These are phyloP conservation scores for Colletotrichum godetiae DNA, from an alignment of 2,329 filamentous ascomycete species.

Conservation along the genomic window DNA sequence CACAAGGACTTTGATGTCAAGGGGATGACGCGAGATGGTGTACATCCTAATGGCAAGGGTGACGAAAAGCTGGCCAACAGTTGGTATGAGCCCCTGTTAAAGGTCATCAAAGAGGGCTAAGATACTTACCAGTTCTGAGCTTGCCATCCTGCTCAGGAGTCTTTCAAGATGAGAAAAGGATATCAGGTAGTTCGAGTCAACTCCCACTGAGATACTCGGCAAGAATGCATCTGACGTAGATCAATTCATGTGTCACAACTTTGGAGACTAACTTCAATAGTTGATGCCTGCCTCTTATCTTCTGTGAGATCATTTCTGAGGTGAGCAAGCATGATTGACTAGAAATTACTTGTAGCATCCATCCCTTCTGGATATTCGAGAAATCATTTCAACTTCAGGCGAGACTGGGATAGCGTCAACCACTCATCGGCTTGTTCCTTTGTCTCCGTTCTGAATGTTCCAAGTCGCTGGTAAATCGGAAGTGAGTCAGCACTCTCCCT, in stretches of 20 bases:
- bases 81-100: neutral
- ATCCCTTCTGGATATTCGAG: no score
- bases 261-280: no score
- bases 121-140: neutral
- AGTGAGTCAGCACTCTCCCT: neutral
- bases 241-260: no score
- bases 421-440: neutral
- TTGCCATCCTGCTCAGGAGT: no score
- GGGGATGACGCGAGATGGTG: neutral
- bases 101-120: neutral
- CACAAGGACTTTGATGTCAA: neutral
- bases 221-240: no score
- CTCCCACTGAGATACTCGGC: no score
- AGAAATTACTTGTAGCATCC: neutral
- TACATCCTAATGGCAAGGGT: neutral
- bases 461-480: neutral
- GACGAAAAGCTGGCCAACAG: neutral
- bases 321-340: no score
- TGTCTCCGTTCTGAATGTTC: neutral
- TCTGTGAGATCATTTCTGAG: no score
- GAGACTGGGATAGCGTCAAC: neutral
- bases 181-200: no score
- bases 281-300: no score
- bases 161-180: no score
- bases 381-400: neutral